Evolutionary conservation across 176 grass and related monocot species (phyloP), one percentile per base, ranked within the genome.

Genomic region (Olyra latifolia): DNA sequence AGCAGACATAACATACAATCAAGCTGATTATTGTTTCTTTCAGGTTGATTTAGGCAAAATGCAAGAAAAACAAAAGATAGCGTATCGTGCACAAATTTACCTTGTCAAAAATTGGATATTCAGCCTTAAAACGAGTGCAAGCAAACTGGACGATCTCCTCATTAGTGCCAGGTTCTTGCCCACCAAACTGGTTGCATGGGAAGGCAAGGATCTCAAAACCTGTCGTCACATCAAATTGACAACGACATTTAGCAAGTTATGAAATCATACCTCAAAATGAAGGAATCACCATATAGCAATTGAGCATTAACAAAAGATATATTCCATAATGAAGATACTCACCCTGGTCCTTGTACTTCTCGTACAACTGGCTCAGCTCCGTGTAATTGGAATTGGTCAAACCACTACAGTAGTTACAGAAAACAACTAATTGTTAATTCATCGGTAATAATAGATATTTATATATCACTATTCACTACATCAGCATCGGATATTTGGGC

Each of bases 21-120:
- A 41, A 58, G 76, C 8, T 60, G n/a, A 59, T 56, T 30, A 24
- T 40, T 25, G 17, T 81, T 64, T 50, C 0, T 52, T 38, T 78
- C 35, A 24, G 25, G 4, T 53, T 29, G 4, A 41, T 62, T 23
- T 59, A 85, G 44, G 63, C 42, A 84, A 10, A 55, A 55, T 5
- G 13, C 24, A 29, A 75, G 20, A 1, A 19, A 25, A 67, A 38
- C 5, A 15, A 83, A 84, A 10, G 66, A 41, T 2, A 35, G 5
- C 5, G 4, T 64, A 29, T 0, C 71, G 4, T 58, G 10, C 3
- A 8, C 25, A 44, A 82, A 38, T 35, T 79, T 82, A 94, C 95
- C 88, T 98, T 98, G 88, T 93, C 88, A 20, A 98, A 94, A 72
- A 98, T 98, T 46, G 92, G 95, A 52, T 88, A 95, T 62, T 93